These are phyloP conservation scores for Xerocomus nothofagi DNA, from an alignment of 1,284 basidiomycete genomes.

Conservation along the genomic window DNA sequence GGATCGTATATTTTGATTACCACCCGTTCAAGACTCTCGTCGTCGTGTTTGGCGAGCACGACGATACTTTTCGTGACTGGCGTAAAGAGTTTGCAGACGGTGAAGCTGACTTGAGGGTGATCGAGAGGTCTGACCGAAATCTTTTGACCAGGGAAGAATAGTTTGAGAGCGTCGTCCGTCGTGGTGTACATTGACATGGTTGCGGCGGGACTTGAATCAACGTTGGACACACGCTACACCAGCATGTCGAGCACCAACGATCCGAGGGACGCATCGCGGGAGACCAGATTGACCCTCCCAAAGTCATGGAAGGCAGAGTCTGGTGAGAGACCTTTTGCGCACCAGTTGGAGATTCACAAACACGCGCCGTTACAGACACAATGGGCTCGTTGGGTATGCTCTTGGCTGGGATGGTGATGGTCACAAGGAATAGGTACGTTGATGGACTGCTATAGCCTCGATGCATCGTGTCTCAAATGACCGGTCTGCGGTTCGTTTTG, in stretches of 20 bases:
- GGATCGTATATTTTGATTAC: slow-evolving; percentile 10
- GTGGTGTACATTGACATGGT: too few relatives aligned
- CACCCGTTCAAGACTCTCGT: neutral
- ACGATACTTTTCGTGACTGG: slow-evolving; percentile 3
- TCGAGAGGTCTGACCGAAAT: neutral
- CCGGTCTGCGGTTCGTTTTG: slow-evolving; percentile 14
- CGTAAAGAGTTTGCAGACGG: slow-evolving; percentile 1
- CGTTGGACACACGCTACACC: slow-evolving; percentile 4
- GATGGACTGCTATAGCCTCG: neutral
- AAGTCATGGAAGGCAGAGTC: slow-evolving; percentile 60
- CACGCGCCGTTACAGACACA: slow-evolving; percentile 44
- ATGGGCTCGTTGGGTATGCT: slow-evolving; percentile 68
- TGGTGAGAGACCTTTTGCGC: slow-evolving; percentile 42
- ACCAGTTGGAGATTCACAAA: neutral
- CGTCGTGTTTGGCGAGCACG: too few relatives aligned
- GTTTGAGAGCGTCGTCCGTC: slow-evolving; percentile 1
- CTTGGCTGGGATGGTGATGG: slow-evolving; percentile 72
- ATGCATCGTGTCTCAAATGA: slow-evolving; percentile 19
- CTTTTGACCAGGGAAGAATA: neutral
- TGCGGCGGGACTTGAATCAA: too few relatives aligned
- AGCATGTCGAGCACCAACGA: slow-evolving; percentile 41
- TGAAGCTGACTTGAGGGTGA: neutral
- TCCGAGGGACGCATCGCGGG: slow-evolving; percentile 64
- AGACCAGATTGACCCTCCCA: slow-evolving; percentile 57
- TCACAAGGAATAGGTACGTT: slow-evolving; percentile 70